Base-by-base conservation (phyloP, 306 rosid species). In the Cicer pinnatifidum region DNA sequence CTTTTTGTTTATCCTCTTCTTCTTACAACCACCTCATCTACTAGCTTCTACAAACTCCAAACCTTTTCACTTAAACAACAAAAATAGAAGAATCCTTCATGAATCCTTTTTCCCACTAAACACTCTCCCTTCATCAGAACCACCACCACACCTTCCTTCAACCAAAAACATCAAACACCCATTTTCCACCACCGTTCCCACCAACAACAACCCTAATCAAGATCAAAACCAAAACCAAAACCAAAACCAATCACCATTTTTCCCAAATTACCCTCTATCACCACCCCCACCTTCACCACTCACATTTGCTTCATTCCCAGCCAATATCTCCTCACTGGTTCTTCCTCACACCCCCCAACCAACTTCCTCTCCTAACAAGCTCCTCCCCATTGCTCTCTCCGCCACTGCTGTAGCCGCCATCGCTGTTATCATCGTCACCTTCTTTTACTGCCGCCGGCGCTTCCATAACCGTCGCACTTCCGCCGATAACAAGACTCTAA, bases 281-380 rank as follows among this genome's bases (percentile, higher is more conserved):
- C 96, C 97, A 4, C 97, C 97, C 1, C 87, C 98, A 0, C 97
- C 97, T 40, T 56, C 98, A 0, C 90, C 90, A 6, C 57, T 84
- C 12, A 79, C 85, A 2, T 86, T 91, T 54, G 96, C 94, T 19
- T 84, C 97, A 54, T 93, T 93, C 72, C 98, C 98, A 4, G 97
- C 99, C 7, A 94, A 94, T 73, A 91, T 94, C 37, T 91, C 99
- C 20, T 84, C 97, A 6, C 90, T 94, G 6, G 52, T 90, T 11
- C 75, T 91, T 41, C 99, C 99, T 43, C 85, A 80, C 35, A 12
- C 91, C 2, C 59, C 90, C 5, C 51, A 84, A 10, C 17, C 88
- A n/a, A 65, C 74, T 20, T 63, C 84, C 41, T 60, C 80, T 4
- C 69, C 90, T 23, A 57, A 72, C 58, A 91, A 91, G 71, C 83